Evolutionary conservation across 108 stramenopile species (phyloP).

Genomic region (Pelagomonas calceolata): DNA sequence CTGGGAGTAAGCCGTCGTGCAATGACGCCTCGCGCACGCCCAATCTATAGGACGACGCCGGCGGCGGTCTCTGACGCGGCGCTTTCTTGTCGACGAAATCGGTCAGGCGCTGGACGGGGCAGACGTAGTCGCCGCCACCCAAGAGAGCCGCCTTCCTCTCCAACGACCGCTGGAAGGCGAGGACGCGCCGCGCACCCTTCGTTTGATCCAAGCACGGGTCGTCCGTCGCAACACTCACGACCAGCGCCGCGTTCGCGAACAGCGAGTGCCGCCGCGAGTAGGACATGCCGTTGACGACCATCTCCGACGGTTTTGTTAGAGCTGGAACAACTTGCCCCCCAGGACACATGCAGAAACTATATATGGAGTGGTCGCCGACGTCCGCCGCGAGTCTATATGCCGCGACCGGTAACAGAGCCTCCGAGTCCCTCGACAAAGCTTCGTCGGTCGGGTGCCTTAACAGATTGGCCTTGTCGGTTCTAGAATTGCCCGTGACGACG

Average conservation of each 20-base stretch:
- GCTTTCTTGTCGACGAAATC: constrained; percentile 50
- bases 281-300: constrained; percentile 92
- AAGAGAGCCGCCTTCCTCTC: constrained; percentile 64
- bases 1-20: constrained; percentile 79
- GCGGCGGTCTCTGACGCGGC: constrained; percentile 30
- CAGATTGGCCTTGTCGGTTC: constrained; percentile 52
- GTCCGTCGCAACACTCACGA: constrained; percentile 66
- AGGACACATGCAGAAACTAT: constrained; percentile 65
- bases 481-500: constrained; percentile 41
- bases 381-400: constrained; percentile 76
- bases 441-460: not conserved
- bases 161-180: constrained; percentile 53
- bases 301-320: constrained; percentile 60
- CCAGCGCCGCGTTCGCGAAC: constrained; percentile 87
- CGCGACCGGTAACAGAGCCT: constrained; percentile 57
- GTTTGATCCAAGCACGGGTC: not conserved
- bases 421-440: too few relatives aligned
- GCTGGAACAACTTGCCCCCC: constrained; percentile 86
- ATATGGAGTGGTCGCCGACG: constrained; percentile 63
- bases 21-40: constrained; percentile 67
- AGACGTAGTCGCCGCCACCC: constrained; percentile 65
- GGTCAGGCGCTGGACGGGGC: constrained; percentile 78
- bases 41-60: constrained; percentile 76
- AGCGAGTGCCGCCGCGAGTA: constrained; percentile 68
- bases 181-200: not conserved